Conservation (phyloP, 371 early-diverging fungal genomes). For the Mucor velutinosus region DNA sequence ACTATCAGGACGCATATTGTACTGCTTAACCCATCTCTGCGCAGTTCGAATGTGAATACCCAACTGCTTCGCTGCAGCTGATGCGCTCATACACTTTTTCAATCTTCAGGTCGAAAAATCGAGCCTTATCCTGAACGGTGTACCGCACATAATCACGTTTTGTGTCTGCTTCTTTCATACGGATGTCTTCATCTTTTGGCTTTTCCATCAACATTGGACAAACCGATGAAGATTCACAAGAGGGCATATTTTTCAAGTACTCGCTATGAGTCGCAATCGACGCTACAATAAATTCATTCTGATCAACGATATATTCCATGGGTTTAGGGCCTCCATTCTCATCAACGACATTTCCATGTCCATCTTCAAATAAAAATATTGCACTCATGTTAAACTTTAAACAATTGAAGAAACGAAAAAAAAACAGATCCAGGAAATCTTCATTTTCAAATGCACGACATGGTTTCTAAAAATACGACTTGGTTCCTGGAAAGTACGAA, state of each 20-base stretch:
- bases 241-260: conserved; percentile 10
- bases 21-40: conserved; percentile 17
- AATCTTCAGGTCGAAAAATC: conserved; percentile 14
- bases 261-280: neutral
- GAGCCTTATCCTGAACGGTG: conserved; percentile 11
- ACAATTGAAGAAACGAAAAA: conserved; percentile 13
- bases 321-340: conserved; percentile 15
- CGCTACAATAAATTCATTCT: conserved; percentile 3
- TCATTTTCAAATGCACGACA: no score
- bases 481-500: no score
- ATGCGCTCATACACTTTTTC: conserved; percentile 15
- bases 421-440: no score
- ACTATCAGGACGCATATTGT: conserved; percentile 12
- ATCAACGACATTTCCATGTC: no score
- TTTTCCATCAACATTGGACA: conserved; percentile 20
- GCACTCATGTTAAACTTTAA: conserved; percentile 20
- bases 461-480: no score
- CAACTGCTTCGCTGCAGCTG: conserved; percentile 15
- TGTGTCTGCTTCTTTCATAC: conserved; percentile 7
- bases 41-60: conserved; percentile 11
- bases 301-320: conserved; percentile 25
- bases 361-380: conserved; percentile 28
- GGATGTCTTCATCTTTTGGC: conserved; percentile 6
- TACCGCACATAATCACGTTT: conserved; percentile 11
- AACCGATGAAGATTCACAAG: conserved; percentile 9